These are phyloP conservation scores for Paradendryphiella salina DNA, from an alignment of 2,329 filamentous ascomycete genomes.

Conservation along the genomic window DNA sequence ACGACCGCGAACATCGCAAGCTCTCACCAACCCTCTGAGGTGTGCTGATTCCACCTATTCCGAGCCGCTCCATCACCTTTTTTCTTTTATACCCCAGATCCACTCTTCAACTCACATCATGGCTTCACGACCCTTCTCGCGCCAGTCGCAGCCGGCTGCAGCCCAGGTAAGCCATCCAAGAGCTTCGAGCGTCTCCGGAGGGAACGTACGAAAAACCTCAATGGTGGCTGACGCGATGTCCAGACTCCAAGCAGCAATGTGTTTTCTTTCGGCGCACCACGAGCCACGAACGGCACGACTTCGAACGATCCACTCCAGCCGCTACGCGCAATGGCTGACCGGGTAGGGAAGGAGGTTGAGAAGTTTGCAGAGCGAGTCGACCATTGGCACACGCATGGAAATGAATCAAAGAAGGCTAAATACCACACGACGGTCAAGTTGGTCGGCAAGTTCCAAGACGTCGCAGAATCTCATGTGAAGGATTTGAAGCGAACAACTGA, in stretches of 20 bases:
- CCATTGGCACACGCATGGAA: slow-evolving; percentile 58
- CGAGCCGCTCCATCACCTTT: slow-evolving; percentile 1
- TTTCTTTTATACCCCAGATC: neutral
- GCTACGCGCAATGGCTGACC: slow-evolving; percentile 66
- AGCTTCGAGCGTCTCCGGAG: neutral
- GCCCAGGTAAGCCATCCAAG: slow-evolving; percentile 28
- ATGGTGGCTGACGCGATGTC: neutral
- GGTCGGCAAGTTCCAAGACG: slow-evolving; percentile 51
- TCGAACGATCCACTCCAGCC: slow-evolving; percentile 58
- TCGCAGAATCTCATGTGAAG: slow-evolving; percentile 56
- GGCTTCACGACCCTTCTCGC: slow-evolving; percentile 34
- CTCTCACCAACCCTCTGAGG: slow-evolving; percentile 1
- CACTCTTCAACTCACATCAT: slow-evolving; percentile 15
- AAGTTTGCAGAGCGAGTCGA: slow-evolving; percentile 83
- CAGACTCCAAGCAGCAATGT: slow-evolving; percentile 20
- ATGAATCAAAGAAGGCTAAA: slow-evolving; percentile 48
- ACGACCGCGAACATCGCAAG: slow-evolving; percentile 10
- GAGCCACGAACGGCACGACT: slow-evolving; percentile 17
- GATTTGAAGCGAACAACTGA: slow-evolving; percentile 51
- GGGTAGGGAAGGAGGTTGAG: slow-evolving; percentile 80
- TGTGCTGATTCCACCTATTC: neutral
- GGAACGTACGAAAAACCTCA: neutral
- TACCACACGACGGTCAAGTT: slow-evolving; percentile 56
- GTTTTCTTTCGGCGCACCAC: slow-evolving; percentile 19
- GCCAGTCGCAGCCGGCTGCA: slow-evolving; percentile 30